Conservation (phyloP, 2,329 filamentous ascomycete species). For the Pseudodiploospora longispora region DNA sequence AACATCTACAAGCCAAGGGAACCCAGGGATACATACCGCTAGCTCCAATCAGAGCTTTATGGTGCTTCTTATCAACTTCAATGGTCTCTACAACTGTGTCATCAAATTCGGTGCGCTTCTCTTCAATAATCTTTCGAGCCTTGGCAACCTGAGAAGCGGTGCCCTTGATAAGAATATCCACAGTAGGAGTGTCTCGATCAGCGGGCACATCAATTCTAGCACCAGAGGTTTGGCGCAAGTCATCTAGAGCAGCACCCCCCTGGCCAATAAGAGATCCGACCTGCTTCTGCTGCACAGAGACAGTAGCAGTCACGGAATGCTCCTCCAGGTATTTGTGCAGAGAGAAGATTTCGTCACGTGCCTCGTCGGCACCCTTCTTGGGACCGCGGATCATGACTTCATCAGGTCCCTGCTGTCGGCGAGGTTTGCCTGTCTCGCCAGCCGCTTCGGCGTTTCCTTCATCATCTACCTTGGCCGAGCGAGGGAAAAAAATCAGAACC, state of each 20-base stretch:
- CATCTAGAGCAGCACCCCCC: conserved; percentile 83
- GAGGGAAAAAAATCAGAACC: conserved; percentile 92
- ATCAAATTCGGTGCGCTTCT: conserved; percentile 81
- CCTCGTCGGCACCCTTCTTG: conserved; percentile 85
- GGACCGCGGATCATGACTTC: conserved; percentile 89
- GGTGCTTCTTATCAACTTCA: conserved; percentile 90
- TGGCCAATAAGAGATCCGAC: conserved; percentile 90
- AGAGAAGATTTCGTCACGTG: conserved; percentile 82
- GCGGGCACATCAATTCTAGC: conserved; percentile 89
- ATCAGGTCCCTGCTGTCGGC: conserved; percentile 69
- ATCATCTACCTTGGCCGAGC: conserved; percentile 62
- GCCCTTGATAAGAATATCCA: conserved; percentile 86
- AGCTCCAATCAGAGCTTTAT: conserved; percentile 80
- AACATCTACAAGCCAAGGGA: neutral
- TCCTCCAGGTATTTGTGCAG: conserved; percentile 86
- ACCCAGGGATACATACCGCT: conserved; percentile 54
- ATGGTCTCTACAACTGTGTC: conserved; percentile 78
- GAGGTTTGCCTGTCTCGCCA: conserved; percentile 58
- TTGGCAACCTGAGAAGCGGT: conserved; percentile 85
- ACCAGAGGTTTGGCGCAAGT: conserved; percentile 73
- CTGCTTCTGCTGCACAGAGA: conserved; percentile 85
- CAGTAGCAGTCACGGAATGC: conserved; percentile 69
- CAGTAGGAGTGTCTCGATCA: conserved; percentile 63
- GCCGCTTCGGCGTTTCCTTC: conserved; percentile 59
- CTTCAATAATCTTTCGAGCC: conserved; percentile 82